phyloP scores from a whole-genome alignment of 768 basidiomycete genomes.

The Scleroderma citrinum region DNA sequence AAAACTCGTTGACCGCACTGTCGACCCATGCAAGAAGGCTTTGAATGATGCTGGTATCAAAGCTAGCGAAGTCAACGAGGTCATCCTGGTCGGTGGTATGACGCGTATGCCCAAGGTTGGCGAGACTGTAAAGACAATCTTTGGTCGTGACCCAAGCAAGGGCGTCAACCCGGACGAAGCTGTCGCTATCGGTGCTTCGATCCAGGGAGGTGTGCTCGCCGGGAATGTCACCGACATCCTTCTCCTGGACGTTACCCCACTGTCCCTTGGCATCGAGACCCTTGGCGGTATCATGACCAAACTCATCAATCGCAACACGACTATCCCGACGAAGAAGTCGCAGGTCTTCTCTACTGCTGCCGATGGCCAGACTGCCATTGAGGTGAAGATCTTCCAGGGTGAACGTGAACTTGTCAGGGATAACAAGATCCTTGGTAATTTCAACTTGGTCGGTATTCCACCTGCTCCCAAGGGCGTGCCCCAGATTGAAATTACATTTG shows the following conservation, averaged over 20 bases:
- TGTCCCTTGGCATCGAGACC: slow-evolving; percentile 94
- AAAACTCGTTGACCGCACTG: slow-evolving; percentile 78
- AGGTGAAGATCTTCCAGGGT: slow-evolving; percentile 99
- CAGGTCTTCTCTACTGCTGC: slow-evolving; percentile 99
- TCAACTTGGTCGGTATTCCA: slow-evolving; percentile 98
- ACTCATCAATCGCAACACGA: slow-evolving; percentile 96
- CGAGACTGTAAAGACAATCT: slow-evolving; percentile 82
- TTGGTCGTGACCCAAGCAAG: slow-evolving; percentile 95
- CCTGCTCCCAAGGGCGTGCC: slow-evolving; percentile 72
- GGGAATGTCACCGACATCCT: slow-evolving; percentile 96
- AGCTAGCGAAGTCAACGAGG: slow-evolving; percentile 88
- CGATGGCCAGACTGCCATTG: slow-evolving; percentile 98
- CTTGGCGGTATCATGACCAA: slow-evolving; percentile 99
- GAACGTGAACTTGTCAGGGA: slow-evolving; percentile 98
- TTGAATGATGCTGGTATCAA: slow-evolving; percentile 91
- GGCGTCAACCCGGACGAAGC: slow-evolving; percentile 99
- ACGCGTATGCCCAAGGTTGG: slow-evolving; percentile 94
- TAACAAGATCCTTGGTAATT: slow-evolving; percentile 98
- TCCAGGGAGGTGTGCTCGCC: slow-evolving; percentile 96
- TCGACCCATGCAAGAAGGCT: slow-evolving; percentile 98
- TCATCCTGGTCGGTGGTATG: slow-evolving; percentile 99
- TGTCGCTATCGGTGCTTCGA: slow-evolving; percentile 96
- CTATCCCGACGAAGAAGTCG: slow-evolving; percentile 99
- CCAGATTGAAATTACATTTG: slow-evolving; percentile 84
- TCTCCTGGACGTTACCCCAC: slow-evolving; percentile 91